Base-by-base conservation (phyloP, 257 asterid genomes). In the Solanum etuberosum region DNA sequence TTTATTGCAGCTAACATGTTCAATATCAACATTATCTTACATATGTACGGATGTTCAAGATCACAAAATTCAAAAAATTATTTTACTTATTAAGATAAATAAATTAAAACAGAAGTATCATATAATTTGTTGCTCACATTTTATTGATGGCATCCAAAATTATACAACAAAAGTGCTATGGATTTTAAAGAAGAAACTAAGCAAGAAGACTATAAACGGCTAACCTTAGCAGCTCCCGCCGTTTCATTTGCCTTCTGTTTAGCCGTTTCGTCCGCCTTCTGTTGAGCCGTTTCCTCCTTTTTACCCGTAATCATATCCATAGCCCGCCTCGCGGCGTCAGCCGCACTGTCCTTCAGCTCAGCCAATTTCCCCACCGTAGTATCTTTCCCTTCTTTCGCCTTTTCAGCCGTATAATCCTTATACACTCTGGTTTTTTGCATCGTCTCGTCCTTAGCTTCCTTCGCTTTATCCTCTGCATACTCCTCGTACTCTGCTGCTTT, bases 281-380 rank as follows among this genome's bases (percentile, higher is more conserved):
- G 88, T 86, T 87, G 87, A 1, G 93, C 88, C n/a, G n/a, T n/a
- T 84, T 93, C 95, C 16, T 93, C 98, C 78, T 89, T 94, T 92
- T 96, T 96, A 18, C 97, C 97, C 0, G 96, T 93, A 5, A 96
- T 14, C 76, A n/a, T 93, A n/a, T 71, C 95, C 94, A 93, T 88
- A 15, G 97, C 98, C 61, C 92, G 86, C 70, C 89, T 84, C 0
- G 97, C 93, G 0, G 96, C 97, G 0, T 57, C 95, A 0, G 94
- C 94, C 0, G 95, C 95, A 0, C 96, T 86, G 9, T 93, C 96
- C 91, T 92, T 94, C 89, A 94, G 35, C 43, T 92, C 98, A 0
- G 89, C 73, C 6, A 93, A 87, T 88, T 90, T 94, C 16, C 94
- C 94, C 12, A 88, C 95, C 0, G 93, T 80, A 0, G 89, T 67